Evolutionary conservation across 805 yeast genomes (phyloP).

Genomic region (Huiozyma sinensis): DNA sequence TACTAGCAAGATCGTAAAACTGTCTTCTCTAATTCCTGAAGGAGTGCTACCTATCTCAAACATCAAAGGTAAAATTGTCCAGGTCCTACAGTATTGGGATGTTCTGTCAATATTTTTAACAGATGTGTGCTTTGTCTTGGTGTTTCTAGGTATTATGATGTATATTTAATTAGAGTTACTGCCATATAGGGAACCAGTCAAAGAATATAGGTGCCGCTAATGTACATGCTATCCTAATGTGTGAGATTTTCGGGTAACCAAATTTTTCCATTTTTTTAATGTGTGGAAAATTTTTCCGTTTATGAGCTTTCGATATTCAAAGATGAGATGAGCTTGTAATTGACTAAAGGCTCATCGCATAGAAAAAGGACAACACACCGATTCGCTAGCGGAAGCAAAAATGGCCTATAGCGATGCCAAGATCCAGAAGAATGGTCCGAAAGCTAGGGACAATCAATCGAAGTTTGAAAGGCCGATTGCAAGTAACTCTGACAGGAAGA

Average conservation of each 20-base stretch:
- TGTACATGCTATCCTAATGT: too few relatives aligned
- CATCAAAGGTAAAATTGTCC: constrained; percentile 18
- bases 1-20: constrained; percentile 21
- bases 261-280: not conserved
- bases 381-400: not conserved
- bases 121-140: constrained; percentile 26
- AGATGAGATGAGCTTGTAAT: not conserved
- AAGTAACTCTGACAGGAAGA: constrained; percentile 3
- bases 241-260: too few relatives aligned
- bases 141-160: constrained; percentile 18
- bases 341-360: not conserved
- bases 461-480: constrained; percentile 26
- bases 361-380: not conserved
- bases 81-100: constrained; percentile 24
- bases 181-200: not conserved
- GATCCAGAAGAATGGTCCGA: constrained; percentile 2
- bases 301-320: not conserved
- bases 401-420: not conserved
- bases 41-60: constrained; percentile 24
- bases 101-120: constrained; percentile 26
- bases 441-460: constrained; percentile 21
- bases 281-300: not conserved
- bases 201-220: too few relatives aligned
- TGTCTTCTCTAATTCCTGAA: constrained; percentile 26
- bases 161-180: not conserved